Evolutionary conservation across 2,329 filamentous ascomycete genomes (phyloP).

Genomic region (Claviceps sp.): DNA sequence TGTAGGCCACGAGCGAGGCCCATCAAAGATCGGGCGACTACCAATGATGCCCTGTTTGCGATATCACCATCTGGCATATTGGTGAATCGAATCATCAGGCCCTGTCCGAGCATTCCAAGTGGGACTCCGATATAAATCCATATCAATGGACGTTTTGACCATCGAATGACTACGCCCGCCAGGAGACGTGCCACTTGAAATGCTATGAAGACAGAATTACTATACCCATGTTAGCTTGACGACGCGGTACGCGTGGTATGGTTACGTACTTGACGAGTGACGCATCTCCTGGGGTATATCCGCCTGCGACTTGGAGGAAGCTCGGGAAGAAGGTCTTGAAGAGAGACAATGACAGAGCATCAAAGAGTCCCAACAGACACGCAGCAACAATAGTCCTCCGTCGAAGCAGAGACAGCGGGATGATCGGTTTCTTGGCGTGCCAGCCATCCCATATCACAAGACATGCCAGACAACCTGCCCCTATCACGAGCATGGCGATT

Average conservation of each 20-base stretch:
- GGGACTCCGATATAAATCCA: constrained; percentile 12
- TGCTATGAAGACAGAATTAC: constrained; percentile 19
- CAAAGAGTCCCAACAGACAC: constrained; percentile 21
- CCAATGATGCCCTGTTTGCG: constrained; percentile 16
- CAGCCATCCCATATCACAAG: constrained; percentile 24
- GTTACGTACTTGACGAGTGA: constrained; percentile 22
- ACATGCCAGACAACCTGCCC: constrained; percentile 10
- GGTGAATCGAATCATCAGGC: constrained; percentile 11
- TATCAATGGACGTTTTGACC: constrained; percentile 16
- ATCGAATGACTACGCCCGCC: constrained; percentile 22
- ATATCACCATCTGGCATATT: constrained; percentile 6
- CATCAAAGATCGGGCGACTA: constrained; percentile 14
- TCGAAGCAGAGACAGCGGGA: constrained; percentile 25
- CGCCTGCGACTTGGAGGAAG: constrained; percentile 25
- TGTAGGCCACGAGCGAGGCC: constrained; percentile 18
- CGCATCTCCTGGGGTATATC: constrained; percentile 20
- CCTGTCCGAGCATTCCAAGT: constrained; percentile 18
- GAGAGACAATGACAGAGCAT: constrained; percentile 24
- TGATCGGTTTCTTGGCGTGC: constrained; percentile 23
- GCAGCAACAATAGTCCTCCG: constrained; percentile 22
- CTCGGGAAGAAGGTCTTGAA: constrained; percentile 27
- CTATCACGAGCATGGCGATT: constrained; percentile 23
- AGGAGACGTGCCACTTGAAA: constrained; percentile 24
- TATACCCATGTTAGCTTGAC: constrained; percentile 1
- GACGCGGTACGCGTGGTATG: not conserved